Percentiles rank a stretch among this genome's conserved stretches.
These are phyloP conservation scores for Hypoxylon perforatum DNA, from an alignment of 495 filamentous ascomycete genomes.

Conservation along the genomic window DNA sequence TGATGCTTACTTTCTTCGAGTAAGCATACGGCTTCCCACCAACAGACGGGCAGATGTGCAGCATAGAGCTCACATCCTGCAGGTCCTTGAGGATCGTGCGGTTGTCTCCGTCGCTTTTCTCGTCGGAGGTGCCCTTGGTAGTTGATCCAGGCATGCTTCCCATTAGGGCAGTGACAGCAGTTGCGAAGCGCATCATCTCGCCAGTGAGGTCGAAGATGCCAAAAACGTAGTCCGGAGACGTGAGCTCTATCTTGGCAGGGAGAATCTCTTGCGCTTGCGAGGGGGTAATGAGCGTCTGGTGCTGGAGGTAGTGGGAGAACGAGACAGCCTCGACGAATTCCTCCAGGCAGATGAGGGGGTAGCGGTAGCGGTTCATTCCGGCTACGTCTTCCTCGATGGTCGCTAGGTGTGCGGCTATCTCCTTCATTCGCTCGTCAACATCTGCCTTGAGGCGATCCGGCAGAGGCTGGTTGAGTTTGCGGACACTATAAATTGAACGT, in stretches of 20 bases:
- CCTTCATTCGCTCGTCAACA: constrained; percentile 68
- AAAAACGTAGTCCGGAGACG: constrained; percentile 86
- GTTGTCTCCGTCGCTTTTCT: constrained; percentile 19
- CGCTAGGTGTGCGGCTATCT: constrained; percentile 74
- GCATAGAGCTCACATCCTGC: constrained; percentile 73
- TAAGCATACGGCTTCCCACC: constrained; percentile 54
- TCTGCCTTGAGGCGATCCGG: constrained; percentile 73
- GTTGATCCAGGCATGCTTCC: constrained; percentile 52
- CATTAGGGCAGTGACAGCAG: constrained; percentile 77
- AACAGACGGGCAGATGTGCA: constrained; percentile 75
- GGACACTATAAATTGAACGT: constrained; percentile 62
- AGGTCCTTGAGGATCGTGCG: constrained; percentile 79
- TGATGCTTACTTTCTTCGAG: constrained; percentile 84
- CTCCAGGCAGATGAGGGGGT: constrained; percentile 87
- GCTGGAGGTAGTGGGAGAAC: constrained; percentile 87
- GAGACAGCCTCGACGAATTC: constrained; percentile 89
- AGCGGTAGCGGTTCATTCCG: constrained; percentile 83
- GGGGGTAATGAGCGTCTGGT: constrained; percentile 76
- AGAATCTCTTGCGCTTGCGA: constrained; percentile 65
- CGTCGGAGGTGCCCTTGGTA: constrained; percentile 15
- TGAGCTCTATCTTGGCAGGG: constrained; percentile 67
- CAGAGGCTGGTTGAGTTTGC: constrained; percentile 69
- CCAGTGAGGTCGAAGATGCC: constrained; percentile 93
- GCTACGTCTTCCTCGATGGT: constrained; percentile 77
- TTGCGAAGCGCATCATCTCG: constrained; percentile 96